Base-by-base conservation (phyloP, 2,329 filamentous ascomycete species). In the Pyrenochaeta sp. region DNA sequence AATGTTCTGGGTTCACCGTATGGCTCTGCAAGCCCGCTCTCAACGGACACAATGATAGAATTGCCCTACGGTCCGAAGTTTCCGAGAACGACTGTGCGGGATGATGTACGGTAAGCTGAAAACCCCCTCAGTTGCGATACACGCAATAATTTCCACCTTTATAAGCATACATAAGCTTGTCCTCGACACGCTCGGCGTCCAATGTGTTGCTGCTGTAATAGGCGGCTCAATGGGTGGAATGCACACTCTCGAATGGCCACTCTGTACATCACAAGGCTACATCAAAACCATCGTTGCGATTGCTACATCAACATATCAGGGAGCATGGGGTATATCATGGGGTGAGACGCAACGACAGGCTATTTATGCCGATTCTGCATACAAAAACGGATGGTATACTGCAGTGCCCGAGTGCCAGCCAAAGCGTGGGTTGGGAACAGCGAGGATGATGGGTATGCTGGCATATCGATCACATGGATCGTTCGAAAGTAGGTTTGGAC, bases 181-280 rank as follows among this genome's bases (percentile, higher is more conserved):
- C 12, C 74, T 85, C 12, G 83, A 85, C 62, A 76, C 81, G 49
- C 68, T 86, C 29, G 82, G 82, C n/a, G 78, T 85, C 12, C 76
- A 73, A 44, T 79, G 82, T 54, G 80, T 86, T 36, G 82, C 81
- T 4, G 78, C 81, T 3, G 83, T 84, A 2, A 78, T 86, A 21
- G 83, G 83, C 36, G 82, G 82, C 10, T 85, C 82, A 4, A 85
- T 85, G 83, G 83, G 83, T 43, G 83, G 83, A 20, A 85, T 85
- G 82, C 76, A 83, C 10, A 79, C 81, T 4, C 74, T 86, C 3
- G 83, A 86, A 68, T 85, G 83, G 69, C 77, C 83, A 51, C 83
- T 83, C 54, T 65, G 60, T 35, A 65, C 68, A 11, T 56, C 57
- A 0, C 48, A 78, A 53, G 80, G 81, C 50, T 85, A 84, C 60